Conservation (phyloP, 139 green algal species). For the Volvox africanus region DNA sequence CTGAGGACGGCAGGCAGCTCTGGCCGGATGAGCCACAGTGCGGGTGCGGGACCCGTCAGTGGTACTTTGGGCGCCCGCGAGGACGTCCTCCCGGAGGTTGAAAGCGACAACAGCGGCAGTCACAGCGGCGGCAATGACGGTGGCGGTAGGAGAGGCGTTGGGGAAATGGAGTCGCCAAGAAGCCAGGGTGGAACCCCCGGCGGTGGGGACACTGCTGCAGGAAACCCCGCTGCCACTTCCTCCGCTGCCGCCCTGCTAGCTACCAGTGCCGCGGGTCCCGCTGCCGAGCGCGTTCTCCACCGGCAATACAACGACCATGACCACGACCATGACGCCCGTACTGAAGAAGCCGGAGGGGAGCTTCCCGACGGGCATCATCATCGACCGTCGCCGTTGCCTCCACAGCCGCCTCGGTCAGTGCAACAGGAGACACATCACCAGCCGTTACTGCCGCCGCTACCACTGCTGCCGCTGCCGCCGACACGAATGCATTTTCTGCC, state of each 20-base stretch:
- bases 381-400: background rate
- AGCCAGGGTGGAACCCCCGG: background rate
- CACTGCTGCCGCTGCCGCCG: background rate
- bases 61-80: background rate
- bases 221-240: background rate
- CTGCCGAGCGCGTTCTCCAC: too few relatives aligned
- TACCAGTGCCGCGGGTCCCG: too few relatives aligned
- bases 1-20: slow-evolving; percentile 11
- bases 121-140: background rate
- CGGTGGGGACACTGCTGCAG: too few relatives aligned
- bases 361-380: background rate
- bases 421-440: background rate
- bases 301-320: too few relatives aligned
- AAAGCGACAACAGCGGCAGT: background rate
- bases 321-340: too few relatives aligned
- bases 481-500: too few relatives aligned
- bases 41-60: background rate
- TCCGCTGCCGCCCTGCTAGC: background rate
- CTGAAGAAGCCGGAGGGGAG: background rate
- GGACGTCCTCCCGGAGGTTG: background rate
- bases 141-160: background rate
- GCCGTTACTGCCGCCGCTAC: too few relatives aligned
- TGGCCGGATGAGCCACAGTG: background rate
- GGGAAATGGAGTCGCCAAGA: background rate
- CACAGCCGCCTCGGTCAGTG: background rate